phyloP scores from a whole-genome alignment of 192 early-diverging fungal species.

The Martensiomyces pterosporus region DNA sequence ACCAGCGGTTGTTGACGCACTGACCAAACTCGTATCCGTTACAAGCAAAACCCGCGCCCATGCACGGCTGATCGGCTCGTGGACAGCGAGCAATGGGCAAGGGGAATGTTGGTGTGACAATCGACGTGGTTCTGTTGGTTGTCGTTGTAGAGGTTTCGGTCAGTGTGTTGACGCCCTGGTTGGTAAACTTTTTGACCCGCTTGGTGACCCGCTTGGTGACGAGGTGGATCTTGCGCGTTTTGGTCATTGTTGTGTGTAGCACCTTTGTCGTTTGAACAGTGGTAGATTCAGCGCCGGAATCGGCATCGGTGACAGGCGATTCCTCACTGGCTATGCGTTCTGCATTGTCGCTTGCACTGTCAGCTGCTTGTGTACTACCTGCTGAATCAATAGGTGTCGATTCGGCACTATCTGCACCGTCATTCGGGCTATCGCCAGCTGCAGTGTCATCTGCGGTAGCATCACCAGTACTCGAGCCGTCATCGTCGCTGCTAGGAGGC shows the following conservation, averaged over 20 bases:
- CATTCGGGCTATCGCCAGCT: too few species aligned
- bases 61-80: conserved; percentile 37
- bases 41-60: conserved; percentile 42
- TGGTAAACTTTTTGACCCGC: conserved; percentile 5
- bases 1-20: conserved; percentile 49
- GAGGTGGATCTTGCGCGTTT: conserved; percentile 29
- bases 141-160: conserved; percentile 9
- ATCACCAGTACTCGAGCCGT: not conserved
- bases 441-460: not conserved
- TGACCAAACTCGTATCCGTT: conserved; percentile 49
- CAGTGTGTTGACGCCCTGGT: not conserved
- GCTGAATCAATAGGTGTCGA: not conserved
- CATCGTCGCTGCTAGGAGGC: not conserved
- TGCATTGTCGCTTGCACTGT: conserved; percentile 33
- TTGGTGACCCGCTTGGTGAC: conserved; percentile 27
- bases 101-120: conserved; percentile 44
- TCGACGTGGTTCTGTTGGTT: conserved; percentile 32
- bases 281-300: not conserved
- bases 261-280: conserved; percentile 21
- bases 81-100: conserved; percentile 38
- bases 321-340: too few species aligned
- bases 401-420: too few species aligned
- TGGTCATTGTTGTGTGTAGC: conserved; percentile 23
- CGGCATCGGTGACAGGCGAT: not conserved
- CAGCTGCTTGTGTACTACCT: too few species aligned